phyloP scores from a whole-genome alignment of 345 rosid species.

The Lepidium africanum region DNA sequence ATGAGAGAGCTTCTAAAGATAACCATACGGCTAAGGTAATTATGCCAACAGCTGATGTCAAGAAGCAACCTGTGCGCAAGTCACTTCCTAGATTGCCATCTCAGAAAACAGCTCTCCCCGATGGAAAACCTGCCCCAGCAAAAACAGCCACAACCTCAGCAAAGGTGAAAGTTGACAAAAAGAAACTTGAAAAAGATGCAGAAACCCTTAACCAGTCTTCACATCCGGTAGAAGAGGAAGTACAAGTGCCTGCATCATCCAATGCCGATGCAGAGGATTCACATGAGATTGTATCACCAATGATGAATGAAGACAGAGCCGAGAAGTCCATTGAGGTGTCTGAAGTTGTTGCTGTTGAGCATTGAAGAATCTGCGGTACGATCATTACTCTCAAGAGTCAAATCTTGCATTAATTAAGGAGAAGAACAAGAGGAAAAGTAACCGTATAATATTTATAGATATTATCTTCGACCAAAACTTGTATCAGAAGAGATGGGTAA shows the following conservation, averaged over 20 bases:
- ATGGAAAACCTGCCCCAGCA: constrained; percentile 24
- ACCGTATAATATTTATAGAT: constrained; percentile 17
- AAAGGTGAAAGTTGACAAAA: constrained; percentile 34
- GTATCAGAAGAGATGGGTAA: constrained; percentile 19
- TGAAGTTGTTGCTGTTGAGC: constrained; percentile 34
- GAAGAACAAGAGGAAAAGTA: constrained; percentile 10
- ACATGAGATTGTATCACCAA: constrained; percentile 17
- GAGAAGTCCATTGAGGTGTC: constrained; percentile 26
- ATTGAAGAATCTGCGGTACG: constrained; percentile 5
- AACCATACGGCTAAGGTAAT: constrained; percentile 37
- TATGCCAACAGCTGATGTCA: constrained; percentile 30
- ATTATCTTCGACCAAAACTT: constrained; percentile 19
- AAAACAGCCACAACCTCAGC: constrained; percentile 17
- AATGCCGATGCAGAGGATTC: constrained; percentile 22
- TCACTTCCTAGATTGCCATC: constrained; percentile 94
- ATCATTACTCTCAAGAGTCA: constrained; percentile 9
- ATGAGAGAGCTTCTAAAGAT: constrained; percentile 41
- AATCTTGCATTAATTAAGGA: constrained; percentile 21
- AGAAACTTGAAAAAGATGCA: constrained; percentile 31
- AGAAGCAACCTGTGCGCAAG: constrained; percentile 63
- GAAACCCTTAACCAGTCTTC: constrained; percentile 24
- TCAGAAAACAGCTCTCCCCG: constrained; percentile 46
- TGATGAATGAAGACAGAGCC: constrained; percentile 32
- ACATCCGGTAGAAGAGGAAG: constrained; percentile 27
- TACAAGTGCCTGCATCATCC: constrained; percentile 17